Evolutionary conservation across 768 basidiomycete species (phyloP).

Genomic region (Gloeophyllum trabeum): DNA sequence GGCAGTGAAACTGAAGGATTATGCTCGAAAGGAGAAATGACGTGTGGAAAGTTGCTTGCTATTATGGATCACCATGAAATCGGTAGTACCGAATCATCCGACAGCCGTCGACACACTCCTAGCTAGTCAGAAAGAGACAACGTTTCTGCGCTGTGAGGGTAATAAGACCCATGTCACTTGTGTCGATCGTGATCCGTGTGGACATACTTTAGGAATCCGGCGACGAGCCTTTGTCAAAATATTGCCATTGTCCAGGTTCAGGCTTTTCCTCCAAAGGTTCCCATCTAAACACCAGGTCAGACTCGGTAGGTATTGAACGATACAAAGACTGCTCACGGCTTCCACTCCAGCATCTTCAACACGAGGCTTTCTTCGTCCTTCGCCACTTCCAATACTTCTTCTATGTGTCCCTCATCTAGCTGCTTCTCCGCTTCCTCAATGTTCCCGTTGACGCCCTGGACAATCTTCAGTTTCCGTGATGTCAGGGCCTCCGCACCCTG

Average conservation of each 20-base stretch:
- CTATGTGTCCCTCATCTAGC: constrained; percentile 79
- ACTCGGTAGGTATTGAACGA: constrained; percentile 3
- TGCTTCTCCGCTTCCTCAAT: constrained; percentile 57
- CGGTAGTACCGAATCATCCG: too few relatives aligned
- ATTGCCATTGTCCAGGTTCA: constrained; percentile 81
- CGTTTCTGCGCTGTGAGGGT: too few relatives aligned
- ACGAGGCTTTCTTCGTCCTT: constrained; percentile 71
- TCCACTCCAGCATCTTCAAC: constrained; percentile 87
- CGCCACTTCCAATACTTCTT: constrained; percentile 76
- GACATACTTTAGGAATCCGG: constrained; percentile 22
- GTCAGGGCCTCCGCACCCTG: constrained; percentile 82
- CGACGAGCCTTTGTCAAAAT: constrained; percentile 46
- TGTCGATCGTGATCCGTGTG: too few relatives aligned
- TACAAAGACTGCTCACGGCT: constrained; percentile 51
- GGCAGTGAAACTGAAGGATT: too few relatives aligned
- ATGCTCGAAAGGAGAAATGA: too few relatives aligned
- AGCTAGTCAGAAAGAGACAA: too few relatives aligned
- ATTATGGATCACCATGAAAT: too few relatives aligned
- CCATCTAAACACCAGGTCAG: constrained; percentile 29
- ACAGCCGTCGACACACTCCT: too few relatives aligned
- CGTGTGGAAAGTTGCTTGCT: too few relatives aligned
- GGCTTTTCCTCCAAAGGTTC: constrained; percentile 79
- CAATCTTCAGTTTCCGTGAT: constrained; percentile 64
- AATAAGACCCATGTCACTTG: too few relatives aligned
- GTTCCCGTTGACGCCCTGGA: constrained; percentile 60